Evolutionary conservation across 805 yeast genomes (phyloP).

Genomic region (Kregervanrija delftensis): DNA sequence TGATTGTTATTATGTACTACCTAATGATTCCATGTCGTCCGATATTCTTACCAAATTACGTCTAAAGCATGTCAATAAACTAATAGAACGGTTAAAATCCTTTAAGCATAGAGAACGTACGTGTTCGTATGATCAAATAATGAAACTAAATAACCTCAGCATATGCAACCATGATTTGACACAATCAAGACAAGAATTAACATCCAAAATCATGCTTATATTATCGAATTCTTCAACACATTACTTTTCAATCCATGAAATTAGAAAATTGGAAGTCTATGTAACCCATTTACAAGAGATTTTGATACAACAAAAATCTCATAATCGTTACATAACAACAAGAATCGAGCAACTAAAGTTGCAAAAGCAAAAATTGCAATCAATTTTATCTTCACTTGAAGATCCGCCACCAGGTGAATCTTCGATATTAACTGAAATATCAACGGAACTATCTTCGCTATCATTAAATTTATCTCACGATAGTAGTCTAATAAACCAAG

Average conservation of each 20-base stretch:
- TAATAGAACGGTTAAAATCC: not conserved
- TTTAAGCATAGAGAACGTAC: conserved; percentile 15
- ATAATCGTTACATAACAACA: not conserved
- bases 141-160: conserved; percentile 35
- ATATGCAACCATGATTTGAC: conserved; percentile 30
- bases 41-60: conserved; percentile 11
- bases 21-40: conserved; percentile 9
- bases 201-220: not conserved
- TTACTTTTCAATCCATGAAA: not conserved
- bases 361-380: not conserved
- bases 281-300: not conserved
- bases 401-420: conserved; percentile 1
- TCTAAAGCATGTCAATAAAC: conserved; percentile 3
- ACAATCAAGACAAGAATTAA: conserved; percentile 12
- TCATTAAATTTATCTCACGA: too few species aligned
- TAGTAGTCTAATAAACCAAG: conserved; percentile 7
- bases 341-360: not conserved
- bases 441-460: too few species aligned
- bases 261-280: not conserved
- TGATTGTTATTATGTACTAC: conserved; percentile 27
- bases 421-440: too few species aligned
- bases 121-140: conserved; percentile 33
- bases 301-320: not conserved
- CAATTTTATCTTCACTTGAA: not conserved
- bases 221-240: not conserved